These are phyloP conservation scores for Boletellus sp. DNA, from an alignment of 768 basidiomycete species.

Conservation along the genomic window DNA sequence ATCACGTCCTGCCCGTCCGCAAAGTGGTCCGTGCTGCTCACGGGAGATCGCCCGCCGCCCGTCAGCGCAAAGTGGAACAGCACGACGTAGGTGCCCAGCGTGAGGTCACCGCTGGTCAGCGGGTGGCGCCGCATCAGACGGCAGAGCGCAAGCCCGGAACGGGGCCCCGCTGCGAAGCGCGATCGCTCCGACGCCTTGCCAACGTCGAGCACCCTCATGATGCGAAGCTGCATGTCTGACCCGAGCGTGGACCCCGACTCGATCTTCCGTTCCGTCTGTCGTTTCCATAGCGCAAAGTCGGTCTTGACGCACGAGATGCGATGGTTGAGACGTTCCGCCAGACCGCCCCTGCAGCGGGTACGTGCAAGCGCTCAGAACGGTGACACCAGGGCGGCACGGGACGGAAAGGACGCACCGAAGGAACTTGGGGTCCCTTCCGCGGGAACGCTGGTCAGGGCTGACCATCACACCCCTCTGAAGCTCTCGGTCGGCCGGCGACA, in stretches of 20 bases:
- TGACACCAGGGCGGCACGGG: not conserved
- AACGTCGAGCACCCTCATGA: constrained; percentile 41
- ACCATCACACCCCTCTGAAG: constrained; percentile 49
- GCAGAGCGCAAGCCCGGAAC: constrained; percentile 43
- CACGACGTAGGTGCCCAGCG: constrained; percentile 31
- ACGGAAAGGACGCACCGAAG: constrained; percentile 38
- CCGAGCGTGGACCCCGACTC: constrained; percentile 27
- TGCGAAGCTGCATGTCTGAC: constrained; percentile 42
- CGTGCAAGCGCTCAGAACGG: not conserved
- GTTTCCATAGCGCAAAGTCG: constrained; percentile 50
- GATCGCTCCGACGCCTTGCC: constrained; percentile 28
- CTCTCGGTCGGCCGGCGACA: constrained; percentile 35
- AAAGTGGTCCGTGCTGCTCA: constrained; percentile 39
- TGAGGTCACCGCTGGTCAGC: constrained; percentile 15
- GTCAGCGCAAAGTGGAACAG: constrained; percentile 36
- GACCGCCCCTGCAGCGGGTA: constrained; percentile 44
- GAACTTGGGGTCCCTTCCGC: constrained; percentile 43
- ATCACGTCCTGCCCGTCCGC: constrained; percentile 38
- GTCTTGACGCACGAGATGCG: constrained; percentile 43
- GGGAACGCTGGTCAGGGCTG: constrained; percentile 54
- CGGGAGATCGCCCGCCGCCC: constrained; percentile 20
- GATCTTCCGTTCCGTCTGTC: constrained; percentile 41
- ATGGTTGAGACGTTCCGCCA: constrained; percentile 48
- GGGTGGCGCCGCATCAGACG: constrained; percentile 27
- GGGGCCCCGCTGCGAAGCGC: constrained; percentile 23